phyloP scores from a whole-genome alignment of 345 rosid species.

The Brassica napus region Da-Ae NC_063450.1:2144501-2145000 shows the following conservation, averaged over 20 bases:
- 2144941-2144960: too few relatives aligned
- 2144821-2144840: too few relatives aligned
- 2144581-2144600: not conserved
- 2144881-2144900: too few relatives aligned
- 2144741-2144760: constrained; percentile 80
- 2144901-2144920: too few relatives aligned
- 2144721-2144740: constrained; percentile 57
- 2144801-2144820: constrained; percentile 34
- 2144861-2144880: too few relatives aligned
- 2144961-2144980: too few relatives aligned
- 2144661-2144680: constrained; percentile 62
- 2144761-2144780: constrained; percentile 64
- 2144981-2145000: too few relatives aligned
- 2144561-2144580: constrained; percentile 35
- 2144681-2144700: constrained; percentile 68
- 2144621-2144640: constrained; percentile 78
- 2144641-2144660: constrained; percentile 79
- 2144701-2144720: constrained; percentile 34
- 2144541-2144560: constrained; percentile 92
- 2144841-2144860: too few relatives aligned
- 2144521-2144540: constrained; percentile 77
- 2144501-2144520: constrained; percentile 68
- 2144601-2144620: constrained; percentile 91
- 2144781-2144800: constrained; percentile 72
- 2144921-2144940: too few relatives aligned